Percentiles rank a stretch among this genome's conserved stretches.
These are phyloP conservation scores for Salix dunnii DNA, from an alignment of 345 rosid species.

Conservation along the genomic window DNA sequence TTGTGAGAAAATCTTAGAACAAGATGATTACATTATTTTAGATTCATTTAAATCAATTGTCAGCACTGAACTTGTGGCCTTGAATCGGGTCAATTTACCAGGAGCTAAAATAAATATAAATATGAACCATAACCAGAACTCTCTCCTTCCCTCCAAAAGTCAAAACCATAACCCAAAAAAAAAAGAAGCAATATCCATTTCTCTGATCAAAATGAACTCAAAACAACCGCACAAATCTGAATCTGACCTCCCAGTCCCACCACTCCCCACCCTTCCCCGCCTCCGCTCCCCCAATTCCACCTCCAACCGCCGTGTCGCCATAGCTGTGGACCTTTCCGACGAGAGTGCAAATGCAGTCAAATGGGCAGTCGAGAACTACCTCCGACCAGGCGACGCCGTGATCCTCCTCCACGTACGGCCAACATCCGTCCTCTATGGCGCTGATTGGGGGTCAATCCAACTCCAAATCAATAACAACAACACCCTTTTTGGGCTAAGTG, in stretches of 20 bases:
- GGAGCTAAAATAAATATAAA: not conserved
- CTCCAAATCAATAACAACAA: conserved; percentile 18
- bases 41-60: too few relatives aligned
- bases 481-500: conserved; percentile 9
- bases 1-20: too few relatives aligned
- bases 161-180: not conserved
- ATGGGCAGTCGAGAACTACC: conserved; percentile 32
- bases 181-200: not conserved
- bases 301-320: conserved; percentile 29
- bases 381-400: conserved; percentile 59
- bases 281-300: conserved; percentile 3
- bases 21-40: too few relatives aligned
- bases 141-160: not conserved
- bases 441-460: conserved; percentile 83
- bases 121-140: not conserved
- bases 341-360: conserved; percentile 28
- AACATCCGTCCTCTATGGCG: conserved; percentile 78
- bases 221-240: not conserved
- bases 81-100: too few relatives aligned
- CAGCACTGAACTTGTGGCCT: too few relatives aligned
- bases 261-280: not conserved
- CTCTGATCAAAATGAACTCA: conserved; percentile 2
- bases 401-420: conserved; percentile 40
- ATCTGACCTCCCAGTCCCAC: conserved; percentile 6
- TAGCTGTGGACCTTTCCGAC: conserved; percentile 31